Base-by-base conservation (phyloP, 805 yeast species). In the Blastobotrys peoriensis region DNA sequence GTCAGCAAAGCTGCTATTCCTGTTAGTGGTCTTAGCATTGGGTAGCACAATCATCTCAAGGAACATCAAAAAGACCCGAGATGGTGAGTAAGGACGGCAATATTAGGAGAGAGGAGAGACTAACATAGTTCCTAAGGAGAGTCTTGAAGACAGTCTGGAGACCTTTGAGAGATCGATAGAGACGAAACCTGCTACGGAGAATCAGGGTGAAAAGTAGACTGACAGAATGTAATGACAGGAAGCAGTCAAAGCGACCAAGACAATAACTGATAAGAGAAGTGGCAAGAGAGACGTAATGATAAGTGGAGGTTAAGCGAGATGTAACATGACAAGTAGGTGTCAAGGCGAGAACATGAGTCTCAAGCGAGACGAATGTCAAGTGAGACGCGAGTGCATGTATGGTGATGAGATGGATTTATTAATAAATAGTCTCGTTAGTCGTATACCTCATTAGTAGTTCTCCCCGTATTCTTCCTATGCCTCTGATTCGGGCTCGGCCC, bases 1-100 rank as follows among this genome's bases (percentile, higher is more conserved):
- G 36, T 35, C 44, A n/a, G 16, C 36, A 33, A 41, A 36, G 22
- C 28, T 38, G 44, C 39, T 41, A 23, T 23, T 41, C 21, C 27
- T 41, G n/a, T 23, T 41, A 10, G 34, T 38, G 27, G 38, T 34
- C 17, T n/a, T 41, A 36, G 44, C 44, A 8, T 13, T 36, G 15
- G 44, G 40, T 22, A 41, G 40, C 40, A 20, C 44, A 8, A n/a
- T 41, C 10, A 6, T 41, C 3, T 33, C 36, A 18, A 8, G 16
- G 18, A 22, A 16, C 13, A 25, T 20, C 35, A 41, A 30, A 36
- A 6, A 19, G 23, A 18, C 38, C 15, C 13, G 20, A 36, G 38
- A 17, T 19, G 38, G 38, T 25, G 38, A 36, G 38, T 17, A 20
- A 33, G n/a, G 6, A 5, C 13, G 35, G 35, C 35, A 5, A n/a